Conservation (phyloP, 2,329 filamentous ascomycete species). For the Alternaria ethzedia region DNA sequence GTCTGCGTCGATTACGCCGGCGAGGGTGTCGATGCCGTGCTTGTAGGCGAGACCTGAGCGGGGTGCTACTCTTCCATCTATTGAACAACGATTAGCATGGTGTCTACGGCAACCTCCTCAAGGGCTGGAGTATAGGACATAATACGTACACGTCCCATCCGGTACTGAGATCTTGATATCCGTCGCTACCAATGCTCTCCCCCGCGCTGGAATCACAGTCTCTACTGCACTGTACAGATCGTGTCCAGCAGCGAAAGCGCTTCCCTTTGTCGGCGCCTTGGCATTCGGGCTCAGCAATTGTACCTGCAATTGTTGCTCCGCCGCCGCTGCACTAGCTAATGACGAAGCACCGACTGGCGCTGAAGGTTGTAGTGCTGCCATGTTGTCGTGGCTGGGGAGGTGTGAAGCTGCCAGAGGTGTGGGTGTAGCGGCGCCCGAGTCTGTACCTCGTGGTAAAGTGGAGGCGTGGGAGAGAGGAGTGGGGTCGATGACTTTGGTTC, state of each 20-base stretch:
- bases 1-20: slow-evolving; percentile 96
- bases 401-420: slow-evolving; percentile 36
- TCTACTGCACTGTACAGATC: slow-evolving; percentile 83
- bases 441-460: slow-evolving; percentile 33
- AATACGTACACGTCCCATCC: slow-evolving; percentile 78
- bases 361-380: slow-evolving; percentile 25
- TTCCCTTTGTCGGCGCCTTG: slow-evolving; percentile 85
- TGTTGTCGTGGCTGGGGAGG: slow-evolving; percentile 24
- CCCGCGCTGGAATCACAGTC: slow-evolving; percentile 77
- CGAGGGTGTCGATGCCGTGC: slow-evolving; percentile 94
- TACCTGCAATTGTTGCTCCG: slow-evolving; percentile 71
- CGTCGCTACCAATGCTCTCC: slow-evolving; percentile 86
- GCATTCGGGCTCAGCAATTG: slow-evolving; percentile 85
- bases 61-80: slow-evolving; percentile 88
- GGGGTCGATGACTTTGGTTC: slow-evolving; percentile 69
- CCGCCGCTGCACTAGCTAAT: slow-evolving; percentile 31
- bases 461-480: slow-evolving; percentile 38
- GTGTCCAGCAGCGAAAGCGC: slow-evolving; percentile 89
- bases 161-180: slow-evolving; percentile 92
- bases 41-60: slow-evolving; percentile 91
- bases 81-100: neutral
- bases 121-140: neutral
- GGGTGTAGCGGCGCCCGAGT: slow-evolving; percentile 45
- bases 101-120: neutral
- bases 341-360: slow-evolving; percentile 29